Evolutionary conservation across 139 green algal species (phyloP), one percentile per base, ranked within the genome.

Genomic region (Picochlorum sp.): DNA sequence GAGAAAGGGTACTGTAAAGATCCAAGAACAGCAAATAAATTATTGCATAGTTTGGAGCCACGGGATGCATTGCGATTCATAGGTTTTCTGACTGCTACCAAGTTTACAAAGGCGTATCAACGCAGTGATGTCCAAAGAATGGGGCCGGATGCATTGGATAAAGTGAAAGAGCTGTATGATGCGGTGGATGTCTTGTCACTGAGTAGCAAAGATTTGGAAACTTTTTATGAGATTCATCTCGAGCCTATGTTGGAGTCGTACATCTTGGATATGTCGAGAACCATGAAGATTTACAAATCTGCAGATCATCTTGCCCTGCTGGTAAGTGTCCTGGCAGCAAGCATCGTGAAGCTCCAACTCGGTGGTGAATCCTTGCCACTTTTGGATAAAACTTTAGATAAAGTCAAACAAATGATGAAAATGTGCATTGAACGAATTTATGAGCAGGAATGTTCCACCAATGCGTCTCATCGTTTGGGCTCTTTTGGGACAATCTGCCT

Each of bases 21-120:
- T 8, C 37, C 57, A 28, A 52, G 60, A 30, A 24, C 41, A 41
- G 37, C 51, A 21, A 49, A 54, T 49, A 34, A 59, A 23, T 60
- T 81, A 31, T 56, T 81, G 31, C 18, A 9, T 3, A 57, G 61
- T 1, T 65, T 81, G 54, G 57, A 57, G 1, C 74, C 71, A 4
- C 21, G 61, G 30, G 70, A 81, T 66, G 28, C 51, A 44, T 30
- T 79, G 34, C 71, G 74, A 31, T 57, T 80, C 47, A 62, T 81
- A 9, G 65, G 71, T 61, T 38, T 81, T 68, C 38, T 67, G 11
- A 30, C 45, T 26, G 65, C 65, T 21, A 57, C 28, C 14, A 60
- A 55, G 28, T 72, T 67, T 63, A 16, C 28, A 20, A 24, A 18
- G n/a, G 54, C 38, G 11, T 55, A 60, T 38, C 9, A 34, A 11